Evolutionary conservation across 2,329 filamentous ascomycete genomes (phyloP), one percentile per base, ranked within the genome.

Genomic region (Alternaria ethzedia): DNA sequence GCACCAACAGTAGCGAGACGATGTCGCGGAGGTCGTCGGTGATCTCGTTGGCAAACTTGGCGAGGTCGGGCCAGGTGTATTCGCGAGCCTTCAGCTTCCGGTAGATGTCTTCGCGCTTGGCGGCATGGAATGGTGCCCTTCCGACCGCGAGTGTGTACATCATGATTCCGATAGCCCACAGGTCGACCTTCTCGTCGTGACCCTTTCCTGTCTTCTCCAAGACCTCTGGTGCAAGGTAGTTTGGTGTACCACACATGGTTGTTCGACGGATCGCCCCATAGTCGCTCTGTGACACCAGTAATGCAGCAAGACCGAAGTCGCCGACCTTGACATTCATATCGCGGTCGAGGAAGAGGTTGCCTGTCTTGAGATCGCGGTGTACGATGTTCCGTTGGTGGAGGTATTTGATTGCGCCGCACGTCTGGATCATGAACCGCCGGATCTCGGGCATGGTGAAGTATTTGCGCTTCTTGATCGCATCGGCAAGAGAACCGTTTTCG

Each of bases 251-350:
- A 73, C 96, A 99, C 63, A 99, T 88, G 7, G 96, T 99, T 25
- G 93, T 97, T 74, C 96, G 88, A 68, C 96, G 89, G 63, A 79
- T 79, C 71, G 88, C 93, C 79, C 90, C 90, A 87, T 93, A 92
- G 75, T 99, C 96, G 78, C 91, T 94, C 76, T 95, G 93, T 10
- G 94, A 96, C 47, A 98, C 90, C 60, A 98, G 85, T 72, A 99
- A 85, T 26, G 96, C 96, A 28, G 96, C 96, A 59, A 99, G 86
- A 4, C 96, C 96, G 82, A 99, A 99, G 79, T 99, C 96, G 47
- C 96, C 96, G 73, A 99, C 93, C 79, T 99, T 99, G 73, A 97
- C 91, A 75, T 99, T 97, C 95, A 99, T 97, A 70, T 94, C 86
- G 57, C 89, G 88, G 79, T 99, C 96, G 56, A 99, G 86, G 75